These are phyloP conservation scores for Corynascus novoguineensis DNA, from an alignment of 495 filamentous ascomycete species.

Conservation along the genomic window DNA sequence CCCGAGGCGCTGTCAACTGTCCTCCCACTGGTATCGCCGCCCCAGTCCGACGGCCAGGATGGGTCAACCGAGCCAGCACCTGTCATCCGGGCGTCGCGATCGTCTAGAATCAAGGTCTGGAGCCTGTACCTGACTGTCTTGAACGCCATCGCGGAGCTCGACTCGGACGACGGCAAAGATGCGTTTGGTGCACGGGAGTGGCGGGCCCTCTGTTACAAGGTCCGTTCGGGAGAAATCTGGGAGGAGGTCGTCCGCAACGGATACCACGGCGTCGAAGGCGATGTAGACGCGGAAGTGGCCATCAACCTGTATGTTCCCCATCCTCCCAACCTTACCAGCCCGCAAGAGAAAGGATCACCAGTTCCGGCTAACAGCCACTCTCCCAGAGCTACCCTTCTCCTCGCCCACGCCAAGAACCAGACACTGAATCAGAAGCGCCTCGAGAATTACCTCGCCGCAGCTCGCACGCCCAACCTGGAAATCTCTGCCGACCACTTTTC, in stretches of 20 bases:
- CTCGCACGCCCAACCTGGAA: constrained; percentile 62
- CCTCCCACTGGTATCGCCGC: constrained; percentile 59
- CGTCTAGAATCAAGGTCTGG: constrained; percentile 90
- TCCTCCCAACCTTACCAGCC: background rate
- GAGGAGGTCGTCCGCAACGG: constrained; percentile 81
- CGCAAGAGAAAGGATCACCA: background rate
- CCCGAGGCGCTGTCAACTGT: constrained; percentile 81
- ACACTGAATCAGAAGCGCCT: constrained; percentile 76
- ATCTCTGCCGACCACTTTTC: constrained; percentile 51
- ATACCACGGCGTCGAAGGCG: constrained; percentile 79
- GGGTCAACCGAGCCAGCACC: constrained; percentile 51
- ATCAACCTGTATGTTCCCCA: constrained; percentile 67
- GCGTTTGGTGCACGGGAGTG: constrained; percentile 79
- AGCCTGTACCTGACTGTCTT: constrained; percentile 90
- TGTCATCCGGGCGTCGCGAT: constrained; percentile 64
- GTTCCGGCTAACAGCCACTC: constrained; percentile 12
- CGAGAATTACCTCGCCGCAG: constrained; percentile 82
- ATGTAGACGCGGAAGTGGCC: constrained; percentile 91
- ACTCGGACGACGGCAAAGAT: constrained; percentile 81
- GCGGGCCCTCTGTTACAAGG: constrained; percentile 71
- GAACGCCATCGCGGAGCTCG: constrained; percentile 82
- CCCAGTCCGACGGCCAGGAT: constrained; percentile 35
- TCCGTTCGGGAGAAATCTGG: constrained; percentile 83
- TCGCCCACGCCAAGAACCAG: constrained; percentile 81
- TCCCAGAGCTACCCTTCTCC: constrained; percentile 74